A percentile compares a stretch with the other conserved stretches of the same genome.
These are phyloP conservation scores for Rhodosporidiobolus sp. DNA, from an alignment of 768 basidiomycete genomes.

Conservation along the genomic window DNA sequence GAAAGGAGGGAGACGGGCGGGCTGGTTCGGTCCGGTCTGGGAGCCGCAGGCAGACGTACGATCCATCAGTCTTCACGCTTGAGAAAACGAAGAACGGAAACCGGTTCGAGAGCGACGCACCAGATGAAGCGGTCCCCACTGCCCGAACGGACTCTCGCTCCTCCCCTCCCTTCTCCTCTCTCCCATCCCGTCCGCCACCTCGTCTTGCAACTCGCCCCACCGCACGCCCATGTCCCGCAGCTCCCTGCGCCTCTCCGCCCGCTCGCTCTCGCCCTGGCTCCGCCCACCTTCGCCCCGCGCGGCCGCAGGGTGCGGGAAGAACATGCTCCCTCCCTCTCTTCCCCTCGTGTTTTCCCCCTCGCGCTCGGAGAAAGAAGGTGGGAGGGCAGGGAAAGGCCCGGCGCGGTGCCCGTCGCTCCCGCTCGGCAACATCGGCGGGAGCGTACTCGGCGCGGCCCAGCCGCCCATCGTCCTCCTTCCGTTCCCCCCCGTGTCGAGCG, in stretches of 20 bases:
- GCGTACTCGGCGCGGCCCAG: neutral
- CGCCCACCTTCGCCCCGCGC: slow-evolving; percentile 3
- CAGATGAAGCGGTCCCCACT: neutral
- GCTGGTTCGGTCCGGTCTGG: neutral
- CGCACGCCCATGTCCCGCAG: too few species aligned
- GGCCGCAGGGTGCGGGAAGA: slow-evolving; percentile 22
- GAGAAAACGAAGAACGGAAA: neutral
- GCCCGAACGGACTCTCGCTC: neutral
- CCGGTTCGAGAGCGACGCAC: neutral
- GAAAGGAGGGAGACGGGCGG: neutral
- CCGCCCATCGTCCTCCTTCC: neutral
- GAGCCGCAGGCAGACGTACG: too few species aligned
- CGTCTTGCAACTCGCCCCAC: neutral
- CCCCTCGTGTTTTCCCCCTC: too few species aligned
- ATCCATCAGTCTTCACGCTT: neutral
- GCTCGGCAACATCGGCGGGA: slow-evolving; percentile 24
- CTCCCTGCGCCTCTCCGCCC: neutral
- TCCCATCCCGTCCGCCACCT: neutral
- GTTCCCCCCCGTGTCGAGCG: slow-evolving; percentile 1
- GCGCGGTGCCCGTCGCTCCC: slow-evolving; percentile 21
- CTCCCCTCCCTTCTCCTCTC: neutral
- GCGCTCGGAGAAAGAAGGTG: too few species aligned
- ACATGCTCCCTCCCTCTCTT: neutral
- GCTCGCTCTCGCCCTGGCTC: neutral
- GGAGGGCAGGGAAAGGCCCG: too few species aligned